Conservation (phyloP, 441 rosid species). For the Melastoma candidum region DNA sequence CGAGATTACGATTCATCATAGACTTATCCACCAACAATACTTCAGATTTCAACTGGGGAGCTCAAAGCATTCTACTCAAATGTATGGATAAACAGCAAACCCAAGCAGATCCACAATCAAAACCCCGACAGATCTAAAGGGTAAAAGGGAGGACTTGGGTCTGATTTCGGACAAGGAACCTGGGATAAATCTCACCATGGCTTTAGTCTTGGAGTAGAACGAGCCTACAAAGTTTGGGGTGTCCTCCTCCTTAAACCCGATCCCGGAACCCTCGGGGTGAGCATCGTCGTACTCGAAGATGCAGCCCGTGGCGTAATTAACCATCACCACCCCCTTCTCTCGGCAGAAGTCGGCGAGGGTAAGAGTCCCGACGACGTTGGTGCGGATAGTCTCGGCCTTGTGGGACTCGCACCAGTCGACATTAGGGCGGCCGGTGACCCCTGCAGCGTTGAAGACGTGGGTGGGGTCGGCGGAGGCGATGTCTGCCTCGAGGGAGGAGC, state of each 20-base stretch:
- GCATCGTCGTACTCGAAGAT: constrained; percentile 9
- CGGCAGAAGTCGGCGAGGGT: constrained; percentile 9
- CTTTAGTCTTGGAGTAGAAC: constrained; percentile 11
- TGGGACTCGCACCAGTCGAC: constrained; percentile 13
- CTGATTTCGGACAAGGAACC: neutral
- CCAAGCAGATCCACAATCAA: neutral
- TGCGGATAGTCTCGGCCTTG: constrained; percentile 11
- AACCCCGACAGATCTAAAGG: neutral
- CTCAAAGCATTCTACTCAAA: too few relatives aligned
- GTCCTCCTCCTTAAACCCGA: constrained; percentile 10
- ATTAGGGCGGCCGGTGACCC: constrained; percentile 10
- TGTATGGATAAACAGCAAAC: neutral
- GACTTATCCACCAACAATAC: too few relatives aligned
- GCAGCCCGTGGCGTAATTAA: constrained; percentile 10
- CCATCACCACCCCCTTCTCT: constrained; percentile 5
- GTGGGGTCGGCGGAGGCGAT: constrained; percentile 4
- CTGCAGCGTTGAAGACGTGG: constrained; percentile 12
- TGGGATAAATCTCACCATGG: constrained; percentile 6
- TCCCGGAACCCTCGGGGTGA: constrained; percentile 10
- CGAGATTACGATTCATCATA: too few relatives aligned
- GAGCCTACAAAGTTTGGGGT: constrained; percentile 8
- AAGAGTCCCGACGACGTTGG: constrained; percentile 9
- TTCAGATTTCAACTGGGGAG: too few relatives aligned
- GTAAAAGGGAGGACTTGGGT: neutral
- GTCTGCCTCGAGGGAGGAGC: constrained; percentile 7